These are phyloP conservation scores for Trichophyton simii DNA, from an alignment of 2,329 filamentous ascomycete species.

Conservation along the genomic window DNA sequence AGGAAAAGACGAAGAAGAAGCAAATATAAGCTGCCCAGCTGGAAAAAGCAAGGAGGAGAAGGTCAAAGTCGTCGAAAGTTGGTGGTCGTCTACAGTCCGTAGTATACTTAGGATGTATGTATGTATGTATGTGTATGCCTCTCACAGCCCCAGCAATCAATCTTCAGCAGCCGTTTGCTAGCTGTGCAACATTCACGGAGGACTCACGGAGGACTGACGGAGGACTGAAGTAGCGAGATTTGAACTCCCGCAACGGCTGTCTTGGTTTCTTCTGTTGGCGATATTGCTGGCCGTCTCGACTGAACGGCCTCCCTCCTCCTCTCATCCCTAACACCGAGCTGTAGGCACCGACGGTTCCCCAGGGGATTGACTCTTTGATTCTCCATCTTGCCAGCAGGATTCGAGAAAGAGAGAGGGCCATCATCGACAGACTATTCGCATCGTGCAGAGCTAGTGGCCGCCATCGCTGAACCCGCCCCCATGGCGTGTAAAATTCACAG, in stretches of 20 bases:
- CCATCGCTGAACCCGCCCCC: not conserved
- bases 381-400: not conserved
- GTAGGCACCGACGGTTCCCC: too few species aligned
- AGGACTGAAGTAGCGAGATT: not conserved
- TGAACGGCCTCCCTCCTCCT: too few species aligned
- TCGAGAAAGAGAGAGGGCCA: not conserved
- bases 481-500: not conserved
- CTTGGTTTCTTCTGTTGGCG: not conserved
- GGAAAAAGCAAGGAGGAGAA: not conserved
- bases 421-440: not conserved
- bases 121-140: too few species aligned
- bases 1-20: not conserved
- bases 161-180: not conserved
- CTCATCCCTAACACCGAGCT: too few species aligned
- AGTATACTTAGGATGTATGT: too few species aligned
- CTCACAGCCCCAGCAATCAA: too few species aligned
- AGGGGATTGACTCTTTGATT: too few species aligned
- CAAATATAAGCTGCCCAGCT: not conserved
- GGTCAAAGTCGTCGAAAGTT: not conserved
- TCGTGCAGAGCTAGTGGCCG: conserved; percentile 2
- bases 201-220: not conserved
- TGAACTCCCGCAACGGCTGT: not conserved
- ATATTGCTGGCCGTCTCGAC: too few species aligned
- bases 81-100: not conserved
- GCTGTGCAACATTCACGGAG: not conserved